A percentile compares a stretch with the other conserved stretches of the same genome.
These are phyloP conservation scores for Hypoxylon fuscum DNA, from an alignment of 495 filamentous ascomycete genomes.

Conservation along the genomic window DNA sequence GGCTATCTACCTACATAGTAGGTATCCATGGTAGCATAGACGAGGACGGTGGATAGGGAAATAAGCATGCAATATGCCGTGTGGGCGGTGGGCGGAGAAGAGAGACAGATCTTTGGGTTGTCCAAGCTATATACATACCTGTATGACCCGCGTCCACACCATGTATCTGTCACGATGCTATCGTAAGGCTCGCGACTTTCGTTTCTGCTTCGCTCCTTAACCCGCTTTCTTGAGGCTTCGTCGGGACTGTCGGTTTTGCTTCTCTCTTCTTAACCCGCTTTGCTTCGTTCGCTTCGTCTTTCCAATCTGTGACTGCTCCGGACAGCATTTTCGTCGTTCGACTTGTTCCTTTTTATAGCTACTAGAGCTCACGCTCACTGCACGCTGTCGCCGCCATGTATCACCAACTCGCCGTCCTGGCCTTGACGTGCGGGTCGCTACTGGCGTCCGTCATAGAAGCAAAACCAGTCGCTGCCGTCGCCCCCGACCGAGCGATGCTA, in stretches of 20 bases:
- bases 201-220: neutral
- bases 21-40: neutral
- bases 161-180: neutral
- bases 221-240: neutral
- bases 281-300: neutral
- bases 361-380: neutral
- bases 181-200: neutral
- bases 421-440: slow-evolving; percentile 21
- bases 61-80: neutral
- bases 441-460: slow-evolving; percentile 18
- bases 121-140: neutral
- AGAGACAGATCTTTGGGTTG: too few relatives aligned
- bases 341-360: slow-evolving; percentile 11
- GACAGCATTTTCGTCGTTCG: slow-evolving; percentile 14
- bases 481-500: neutral
- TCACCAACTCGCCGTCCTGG: slow-evolving; percentile 12
- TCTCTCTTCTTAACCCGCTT: slow-evolving; percentile 7
- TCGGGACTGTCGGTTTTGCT: neutral
- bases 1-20: too few relatives aligned
- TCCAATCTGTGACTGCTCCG: slow-evolving; percentile 17
- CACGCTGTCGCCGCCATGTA: slow-evolving; percentile 15
- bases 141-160: neutral
- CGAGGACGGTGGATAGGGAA: neutral
- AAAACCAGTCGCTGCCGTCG: slow-evolving; percentile 23
- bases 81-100: too few relatives aligned